Evolutionary conservation across 352 stramenopile genomes (phyloP).

Genomic region (Pythium pyrilobum): DNA sequence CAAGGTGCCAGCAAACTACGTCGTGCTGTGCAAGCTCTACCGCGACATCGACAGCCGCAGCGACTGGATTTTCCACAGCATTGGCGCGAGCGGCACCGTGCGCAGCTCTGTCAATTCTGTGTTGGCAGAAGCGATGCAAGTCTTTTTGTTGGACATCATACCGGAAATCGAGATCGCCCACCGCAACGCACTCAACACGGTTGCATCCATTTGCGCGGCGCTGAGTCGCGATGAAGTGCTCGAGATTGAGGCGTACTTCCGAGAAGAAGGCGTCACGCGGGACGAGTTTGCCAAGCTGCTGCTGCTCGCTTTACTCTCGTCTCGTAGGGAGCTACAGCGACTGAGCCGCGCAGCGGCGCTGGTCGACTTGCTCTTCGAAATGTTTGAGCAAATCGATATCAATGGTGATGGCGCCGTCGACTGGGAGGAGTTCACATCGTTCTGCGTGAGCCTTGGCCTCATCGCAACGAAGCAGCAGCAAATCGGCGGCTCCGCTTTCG

Average conservation of each 20-base stretch:
- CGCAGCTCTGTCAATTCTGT: constrained; percentile 41
- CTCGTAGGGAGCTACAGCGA: constrained; percentile 34
- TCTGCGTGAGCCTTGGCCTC: constrained; percentile 64
- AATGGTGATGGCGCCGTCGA: constrained; percentile 71
- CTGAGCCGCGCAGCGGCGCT: constrained; percentile 28
- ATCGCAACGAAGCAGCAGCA: constrained; percentile 36
- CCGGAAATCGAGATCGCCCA: constrained; percentile 67
- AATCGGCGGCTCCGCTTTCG: neutral
- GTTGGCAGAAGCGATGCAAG: constrained; percentile 43
- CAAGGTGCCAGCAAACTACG: constrained; percentile 19
- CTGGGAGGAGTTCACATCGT: constrained; percentile 85
- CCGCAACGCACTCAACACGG: constrained; percentile 50
- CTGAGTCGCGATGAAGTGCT: constrained; percentile 56
- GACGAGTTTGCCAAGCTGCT: constrained; percentile 48
- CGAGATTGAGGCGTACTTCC: constrained; percentile 47
- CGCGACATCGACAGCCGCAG: constrained; percentile 23
- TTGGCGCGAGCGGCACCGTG: constrained; percentile 23
- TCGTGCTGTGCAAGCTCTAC: constrained; percentile 56
- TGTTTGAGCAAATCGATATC: constrained; percentile 85
- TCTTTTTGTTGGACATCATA: constrained; percentile 62
- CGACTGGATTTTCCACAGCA: constrained; percentile 42
- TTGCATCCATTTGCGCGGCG: constrained; percentile 52
- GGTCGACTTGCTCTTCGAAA: constrained; percentile 49
- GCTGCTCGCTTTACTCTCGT: constrained; percentile 37
- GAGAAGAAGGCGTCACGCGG: constrained; percentile 31